Conservation (phyloP, 208 protist species). For the Crithidia thermophila region DNA sequence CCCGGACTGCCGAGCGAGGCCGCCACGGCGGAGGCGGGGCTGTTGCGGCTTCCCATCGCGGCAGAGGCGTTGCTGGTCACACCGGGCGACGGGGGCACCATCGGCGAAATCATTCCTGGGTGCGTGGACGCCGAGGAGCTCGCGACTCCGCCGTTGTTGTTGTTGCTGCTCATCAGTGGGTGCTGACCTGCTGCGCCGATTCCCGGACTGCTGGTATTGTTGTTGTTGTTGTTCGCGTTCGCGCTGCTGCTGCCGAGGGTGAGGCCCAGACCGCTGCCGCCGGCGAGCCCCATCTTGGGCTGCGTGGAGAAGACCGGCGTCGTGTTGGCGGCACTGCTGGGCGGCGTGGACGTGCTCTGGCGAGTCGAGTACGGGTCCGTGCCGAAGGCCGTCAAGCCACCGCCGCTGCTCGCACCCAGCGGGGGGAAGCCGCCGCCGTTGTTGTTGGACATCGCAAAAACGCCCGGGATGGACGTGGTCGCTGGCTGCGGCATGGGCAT, state of each 20-base stretch:
- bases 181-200: conserved; percentile 3
- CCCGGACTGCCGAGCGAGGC: conserved; percentile 26
- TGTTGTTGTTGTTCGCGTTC: background rate
- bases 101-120: conserved; percentile 21
- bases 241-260: conserved; percentile 8
- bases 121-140: conserved; percentile 16
- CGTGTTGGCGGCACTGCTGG: conserved; percentile 3
- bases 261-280: conserved; percentile 3
- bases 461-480: too few relatives aligned
- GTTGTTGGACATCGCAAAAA: too few relatives aligned
- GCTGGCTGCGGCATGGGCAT: conserved; percentile 14
- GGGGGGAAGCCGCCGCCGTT: conserved; percentile 5
- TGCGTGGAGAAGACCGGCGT: conserved; percentile 50
- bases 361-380: conserved; percentile 24
- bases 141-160: background rate
- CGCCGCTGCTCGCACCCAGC: background rate
- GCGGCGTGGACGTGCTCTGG: conserved; percentile 9
- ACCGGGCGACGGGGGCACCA: conserved; percentile 29
- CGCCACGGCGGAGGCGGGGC: conserved; percentile 18
- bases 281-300: conserved; percentile 23
- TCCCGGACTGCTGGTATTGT: background rate
- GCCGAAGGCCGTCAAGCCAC: conserved; percentile 18
- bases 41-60: conserved; percentile 21
- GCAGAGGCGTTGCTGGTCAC: conserved; percentile 26
- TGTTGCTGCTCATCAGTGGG: conserved; percentile 15